Conservation (phyloP, 192 early-diverging fungal genomes). For the Spinellus fusiger region DNA sequence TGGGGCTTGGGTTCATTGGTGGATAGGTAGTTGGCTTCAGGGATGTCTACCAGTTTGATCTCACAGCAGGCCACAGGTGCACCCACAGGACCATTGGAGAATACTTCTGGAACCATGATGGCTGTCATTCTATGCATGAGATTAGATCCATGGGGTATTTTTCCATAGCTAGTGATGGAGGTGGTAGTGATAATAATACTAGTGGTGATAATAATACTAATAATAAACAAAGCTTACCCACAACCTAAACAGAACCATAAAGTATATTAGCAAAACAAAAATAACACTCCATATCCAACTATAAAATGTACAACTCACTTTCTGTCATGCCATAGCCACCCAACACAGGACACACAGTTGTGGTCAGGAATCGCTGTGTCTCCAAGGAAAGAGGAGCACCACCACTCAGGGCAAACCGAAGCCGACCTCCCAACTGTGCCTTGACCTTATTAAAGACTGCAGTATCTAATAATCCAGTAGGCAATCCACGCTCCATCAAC, state of each 20-base stretch:
- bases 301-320: background rate
- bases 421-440: conserved; percentile 75
- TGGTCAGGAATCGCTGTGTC: conserved; percentile 79
- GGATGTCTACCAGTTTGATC: conserved; percentile 74
- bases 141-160: too few species aligned
- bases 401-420: conserved; percentile 75
- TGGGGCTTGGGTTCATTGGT: conserved; percentile 56
- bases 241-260: background rate
- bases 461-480: conserved; percentile 68
- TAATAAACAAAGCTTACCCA: too few species aligned
- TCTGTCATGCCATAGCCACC: conserved; percentile 78
- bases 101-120: conserved; percentile 58
- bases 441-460: conserved; percentile 81
- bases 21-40: conserved; percentile 53
- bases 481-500: conserved; percentile 47
- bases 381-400: conserved; percentile 88
- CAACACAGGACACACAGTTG: conserved; percentile 68
- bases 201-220: too few species aligned
- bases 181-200: too few species aligned
- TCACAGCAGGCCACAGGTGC: conserved; percentile 71
- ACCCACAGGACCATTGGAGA: conserved; percentile 61
- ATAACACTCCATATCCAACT: too few species aligned
- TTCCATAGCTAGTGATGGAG: too few species aligned
- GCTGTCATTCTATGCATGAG: conserved; percentile 40
- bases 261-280: background rate